phyloP scores from a whole-genome alignment of 2,329 filamentous ascomycete species.

The Mycosphaerella sp. region DNA sequence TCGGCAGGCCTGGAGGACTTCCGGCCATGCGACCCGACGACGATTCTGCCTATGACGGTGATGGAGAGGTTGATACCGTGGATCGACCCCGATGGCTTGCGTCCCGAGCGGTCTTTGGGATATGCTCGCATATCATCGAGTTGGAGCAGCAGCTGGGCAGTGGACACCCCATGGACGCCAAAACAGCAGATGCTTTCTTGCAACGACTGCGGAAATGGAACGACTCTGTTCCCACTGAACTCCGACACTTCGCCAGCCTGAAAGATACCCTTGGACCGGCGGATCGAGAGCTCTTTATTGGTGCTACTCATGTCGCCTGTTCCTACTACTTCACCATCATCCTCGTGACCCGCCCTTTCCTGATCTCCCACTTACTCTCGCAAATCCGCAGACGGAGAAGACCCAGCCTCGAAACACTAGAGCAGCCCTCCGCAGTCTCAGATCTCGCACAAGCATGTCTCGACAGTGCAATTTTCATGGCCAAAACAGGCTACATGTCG shows the following conservation, averaged over 20 bases:
- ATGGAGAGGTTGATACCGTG: slow-evolving; percentile 9
- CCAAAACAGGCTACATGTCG: slow-evolving; percentile 45
- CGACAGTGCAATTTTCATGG: slow-evolving; percentile 51
- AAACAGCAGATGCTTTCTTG: slow-evolving; percentile 19
- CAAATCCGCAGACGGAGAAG: slow-evolving; percentile 23
- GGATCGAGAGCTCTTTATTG: slow-evolving; percentile 22
- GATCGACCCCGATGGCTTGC: slow-evolving; percentile 18
- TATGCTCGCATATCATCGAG: slow-evolving; percentile 22
- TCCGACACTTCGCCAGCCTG: slow-evolving; percentile 23
- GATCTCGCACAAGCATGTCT: slow-evolving; percentile 50
- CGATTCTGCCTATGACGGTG: slow-evolving; percentile 16
- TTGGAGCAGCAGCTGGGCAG: slow-evolving; percentile 21
- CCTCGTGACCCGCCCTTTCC: slow-evolving; percentile 50
- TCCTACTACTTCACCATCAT: slow-evolving; percentile 56
- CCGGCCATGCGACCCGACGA: slow-evolving; percentile 18
- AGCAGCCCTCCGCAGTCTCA: slow-evolving; percentile 17
- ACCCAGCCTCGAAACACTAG: slow-evolving; percentile 19
- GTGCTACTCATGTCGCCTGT: slow-evolving; percentile 49
- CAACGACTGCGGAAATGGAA: slow-evolving; percentile 21
- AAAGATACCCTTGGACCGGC: slow-evolving; percentile 18
- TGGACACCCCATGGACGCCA: slow-evolving; percentile 14
- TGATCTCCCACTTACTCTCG: slow-evolving; percentile 47
- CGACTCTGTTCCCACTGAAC: slow-evolving; percentile 17
- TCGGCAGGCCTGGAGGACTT: slow-evolving; percentile 41
- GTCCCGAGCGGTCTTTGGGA: slow-evolving; percentile 14